Evolutionary conservation across 192 early-diverging fungal species (phyloP).

Genomic region (Cetraspora pellucida): DNA sequence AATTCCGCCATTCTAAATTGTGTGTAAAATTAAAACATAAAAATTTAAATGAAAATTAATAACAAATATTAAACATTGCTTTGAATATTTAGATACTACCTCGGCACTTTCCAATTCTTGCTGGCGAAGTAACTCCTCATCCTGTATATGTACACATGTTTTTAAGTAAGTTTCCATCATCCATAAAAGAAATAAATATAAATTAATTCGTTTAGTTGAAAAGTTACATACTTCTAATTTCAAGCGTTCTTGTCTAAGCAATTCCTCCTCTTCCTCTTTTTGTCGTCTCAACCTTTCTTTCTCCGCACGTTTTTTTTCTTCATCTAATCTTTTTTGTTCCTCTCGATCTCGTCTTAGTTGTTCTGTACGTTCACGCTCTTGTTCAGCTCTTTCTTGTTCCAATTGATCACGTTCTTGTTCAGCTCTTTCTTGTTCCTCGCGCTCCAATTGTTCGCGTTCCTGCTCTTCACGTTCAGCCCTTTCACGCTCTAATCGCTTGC

Average conservation of each 20-base stretch:
- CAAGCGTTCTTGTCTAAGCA: constrained; percentile 35
- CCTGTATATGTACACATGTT: no score
- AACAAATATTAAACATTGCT: no score
- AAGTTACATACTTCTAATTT: background rate
- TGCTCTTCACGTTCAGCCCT: constrained; percentile 39
- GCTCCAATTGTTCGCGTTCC: constrained; percentile 45
- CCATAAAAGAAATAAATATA: no score
- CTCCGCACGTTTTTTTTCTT: constrained; percentile 34
- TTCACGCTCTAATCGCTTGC: constrained; percentile 41
- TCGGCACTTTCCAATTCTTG: no score
- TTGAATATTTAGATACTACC: no score
- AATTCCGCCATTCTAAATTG: no score
- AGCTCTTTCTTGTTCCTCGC: background rate
- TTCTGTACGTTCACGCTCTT: constrained; percentile 44
- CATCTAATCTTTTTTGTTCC: constrained; percentile 42
- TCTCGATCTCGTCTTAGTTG: constrained; percentile 40
- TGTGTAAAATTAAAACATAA: no score
- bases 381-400: constrained; percentile 38
- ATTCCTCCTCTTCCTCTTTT: constrained; percentile 21
- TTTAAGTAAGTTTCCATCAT: no score
- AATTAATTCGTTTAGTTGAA: no score
- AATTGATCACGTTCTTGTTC: constrained; percentile 35
- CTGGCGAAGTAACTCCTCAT: no score
- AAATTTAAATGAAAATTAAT: no score
- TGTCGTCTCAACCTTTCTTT: constrained; percentile 32